Evolutionary conservation across 495 filamentous ascomycete genomes (phyloP).

Genomic region (Xanthoparmelia taractica): DNA sequence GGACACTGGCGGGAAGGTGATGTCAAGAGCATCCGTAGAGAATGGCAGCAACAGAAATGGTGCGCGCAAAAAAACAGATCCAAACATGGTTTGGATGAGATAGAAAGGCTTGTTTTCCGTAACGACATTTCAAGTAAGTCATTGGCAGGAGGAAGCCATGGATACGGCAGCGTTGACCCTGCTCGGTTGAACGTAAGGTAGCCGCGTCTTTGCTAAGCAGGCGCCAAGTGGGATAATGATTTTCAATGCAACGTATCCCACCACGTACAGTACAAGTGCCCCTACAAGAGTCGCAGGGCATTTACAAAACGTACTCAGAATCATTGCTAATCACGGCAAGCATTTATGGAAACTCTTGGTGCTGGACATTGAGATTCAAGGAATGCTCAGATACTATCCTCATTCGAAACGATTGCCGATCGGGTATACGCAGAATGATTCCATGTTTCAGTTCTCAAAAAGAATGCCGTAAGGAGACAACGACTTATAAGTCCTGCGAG

Average conservation of each 20-base stretch:
- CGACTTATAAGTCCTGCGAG: conserved; percentile 21
- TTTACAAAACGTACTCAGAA: background rate
- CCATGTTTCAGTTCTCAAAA: conserved; percentile 16
- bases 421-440: conserved; percentile 5
- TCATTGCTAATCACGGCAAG: background rate
- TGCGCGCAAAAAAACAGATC: background rate
- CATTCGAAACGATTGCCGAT: background rate
- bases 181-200: background rate
- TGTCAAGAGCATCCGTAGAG: background rate
- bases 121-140: background rate
- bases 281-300: background rate
- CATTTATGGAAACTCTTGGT: background rate
- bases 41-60: background rate
- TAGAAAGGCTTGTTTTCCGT: background rate
- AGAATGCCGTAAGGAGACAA: conserved; percentile 23
- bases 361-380: background rate
- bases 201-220: background rate
- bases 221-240: background rate
- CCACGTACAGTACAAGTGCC: background rate
- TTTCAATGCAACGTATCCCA: no score
- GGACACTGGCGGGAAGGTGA: conserved; percentile 4
- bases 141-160: background rate
- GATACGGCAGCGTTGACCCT: background rate
- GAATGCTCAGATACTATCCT: background rate
- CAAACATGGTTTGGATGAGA: background rate